phyloP scores from a whole-genome alignment of 495 filamentous ascomycete species.

The Xylaria nigripes region DNA sequence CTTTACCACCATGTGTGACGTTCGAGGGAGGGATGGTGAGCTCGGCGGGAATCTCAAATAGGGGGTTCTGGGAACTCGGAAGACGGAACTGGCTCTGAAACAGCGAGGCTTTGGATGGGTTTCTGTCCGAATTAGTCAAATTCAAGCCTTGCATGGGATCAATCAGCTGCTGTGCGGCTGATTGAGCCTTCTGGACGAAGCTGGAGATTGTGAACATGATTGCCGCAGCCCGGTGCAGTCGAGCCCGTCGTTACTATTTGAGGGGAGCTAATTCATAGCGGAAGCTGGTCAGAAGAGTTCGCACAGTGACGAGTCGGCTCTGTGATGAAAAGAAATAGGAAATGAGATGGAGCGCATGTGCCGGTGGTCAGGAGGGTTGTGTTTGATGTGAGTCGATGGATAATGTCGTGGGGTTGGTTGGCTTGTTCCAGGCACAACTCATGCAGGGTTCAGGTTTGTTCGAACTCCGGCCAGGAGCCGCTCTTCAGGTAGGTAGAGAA shows the following conservation, averaged over 20 bases:
- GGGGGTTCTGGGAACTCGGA: conserved; percentile 79
- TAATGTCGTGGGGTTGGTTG: conserved; percentile 4
- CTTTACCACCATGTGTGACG: conserved; percentile 51
- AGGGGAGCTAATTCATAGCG: conserved; percentile 25
- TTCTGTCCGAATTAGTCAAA: conserved; percentile 58
- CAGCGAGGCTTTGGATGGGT: conserved; percentile 82
- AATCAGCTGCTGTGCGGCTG: conserved; percentile 68
- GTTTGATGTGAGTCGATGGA: neutral
- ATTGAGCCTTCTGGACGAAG: conserved; percentile 82
- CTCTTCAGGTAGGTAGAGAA: no score
- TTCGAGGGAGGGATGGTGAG: conserved; percentile 68
- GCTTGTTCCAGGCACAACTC: neutral
- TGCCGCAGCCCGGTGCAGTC: conserved; percentile 15
- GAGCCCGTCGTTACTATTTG: conserved; percentile 17
- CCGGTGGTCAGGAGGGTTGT: conserved; percentile 3
- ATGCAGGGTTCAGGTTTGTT: conserved; percentile 5
- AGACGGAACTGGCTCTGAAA: conserved; percentile 97
- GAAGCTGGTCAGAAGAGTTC: neutral
- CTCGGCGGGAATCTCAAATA: conserved; percentile 94
- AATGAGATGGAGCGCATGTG: conserved; percentile 8
- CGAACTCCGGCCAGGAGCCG: neutral
- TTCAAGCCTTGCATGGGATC: conserved; percentile 66
- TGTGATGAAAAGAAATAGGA: neutral
- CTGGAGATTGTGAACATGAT: conserved; percentile 68
- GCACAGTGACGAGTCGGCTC: neutral